Base-by-base conservation (phyloP, 768 basidiomycete genomes). In the Tylopilus subfusipes region DNA sequence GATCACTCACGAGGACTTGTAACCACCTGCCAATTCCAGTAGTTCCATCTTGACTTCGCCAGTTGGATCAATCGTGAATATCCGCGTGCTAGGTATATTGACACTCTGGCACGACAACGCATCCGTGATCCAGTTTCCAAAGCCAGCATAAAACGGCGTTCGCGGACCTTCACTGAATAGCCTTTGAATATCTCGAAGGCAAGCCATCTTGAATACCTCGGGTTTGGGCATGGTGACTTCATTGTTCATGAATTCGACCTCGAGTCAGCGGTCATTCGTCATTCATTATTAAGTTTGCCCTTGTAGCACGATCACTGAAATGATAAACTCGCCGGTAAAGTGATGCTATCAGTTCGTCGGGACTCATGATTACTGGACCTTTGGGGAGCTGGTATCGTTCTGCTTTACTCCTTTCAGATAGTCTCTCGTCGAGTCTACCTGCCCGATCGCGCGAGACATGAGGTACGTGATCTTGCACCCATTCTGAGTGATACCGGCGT, bases 141-240 rank as follows among this genome's bases (percentile, higher is more conserved):
- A 99, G 2, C 97, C 97, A 36, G 93, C 92, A 66, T 95, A 98
- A 75, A 98, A 99, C 0, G 94, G 88, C 59, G 82, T 87, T 58
- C 81, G 77, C 30, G 76, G 72, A 27, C 77, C 77, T 36, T 85
- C 82, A 5, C 90, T 89, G 65, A 98, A 99, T 7, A 98, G 70
- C 21, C 93, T 78, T 60, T 91, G 91, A 50, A 98, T 96, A 72
- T 98, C 97, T 40, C 94, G 82, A 54, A 98, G 74, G 73, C 95
- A 98, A 2, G 96, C 94, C 97, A 99, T 99, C 75, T 99, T 99
- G 82, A 99, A 99, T n/a, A 98, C 82, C 67, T 99, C 97, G 0
- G 97, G 97, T 71, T 98, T 98, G 34, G 95, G 87, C 88, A 98
- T 90, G 65, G 98, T 96, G 16, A 99, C 96, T 74, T 99, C 97